These are phyloP conservation scores for Claviceps pazoutovae DNA, from an alignment of 2,329 filamentous ascomycete genomes.

Conservation along the genomic window DNA sequence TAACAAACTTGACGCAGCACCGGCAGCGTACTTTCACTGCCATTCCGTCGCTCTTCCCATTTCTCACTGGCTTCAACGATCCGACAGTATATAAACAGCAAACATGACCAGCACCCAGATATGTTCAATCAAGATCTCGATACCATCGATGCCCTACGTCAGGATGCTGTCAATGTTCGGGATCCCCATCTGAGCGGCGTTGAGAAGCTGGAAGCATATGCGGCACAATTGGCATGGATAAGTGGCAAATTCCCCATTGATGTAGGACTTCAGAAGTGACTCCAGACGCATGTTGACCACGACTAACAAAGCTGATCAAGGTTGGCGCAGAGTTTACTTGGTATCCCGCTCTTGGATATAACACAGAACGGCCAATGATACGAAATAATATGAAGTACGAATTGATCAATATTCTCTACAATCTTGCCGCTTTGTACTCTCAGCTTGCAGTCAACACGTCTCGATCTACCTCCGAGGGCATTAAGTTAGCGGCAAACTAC, in stretches of 20 bases:
- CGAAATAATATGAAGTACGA: conserved; percentile 64
- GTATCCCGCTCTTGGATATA: conserved; percentile 89
- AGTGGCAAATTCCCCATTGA: conserved; percentile 93
- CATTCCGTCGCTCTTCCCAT: conserved; percentile 74
- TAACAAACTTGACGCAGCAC: conserved; percentile 11
- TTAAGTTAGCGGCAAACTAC: conserved; percentile 80
- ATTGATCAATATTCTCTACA: conserved; percentile 83
- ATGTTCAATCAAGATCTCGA: conserved; percentile 85
- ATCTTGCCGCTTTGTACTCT: conserved; percentile 84
- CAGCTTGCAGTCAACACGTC: conserved; percentile 77
- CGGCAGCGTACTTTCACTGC: conserved; percentile 58
- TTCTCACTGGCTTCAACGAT: conserved; percentile 71
- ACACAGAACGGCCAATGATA: conserved; percentile 57
- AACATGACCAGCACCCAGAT: conserved; percentile 97
- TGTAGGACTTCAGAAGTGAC: conserved; percentile 26
- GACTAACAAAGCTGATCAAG: conserved; percentile 24
- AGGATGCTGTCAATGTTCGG: conserved; percentile 74
- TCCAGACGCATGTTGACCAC: conserved; percentile 4
- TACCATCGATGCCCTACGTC: conserved; percentile 68
- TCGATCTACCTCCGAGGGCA: conserved; percentile 61
- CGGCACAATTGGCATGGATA: conserved; percentile 85
- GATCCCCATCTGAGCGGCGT: conserved; percentile 82
- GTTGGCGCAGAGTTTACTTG: conserved; percentile 92
- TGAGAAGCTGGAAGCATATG: conserved; percentile 79
- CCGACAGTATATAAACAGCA: conserved; percentile 88